Evolutionary conservation across 108 stramenopile species (phyloP).

Genomic region (Skeletonema tropicum): DNA sequence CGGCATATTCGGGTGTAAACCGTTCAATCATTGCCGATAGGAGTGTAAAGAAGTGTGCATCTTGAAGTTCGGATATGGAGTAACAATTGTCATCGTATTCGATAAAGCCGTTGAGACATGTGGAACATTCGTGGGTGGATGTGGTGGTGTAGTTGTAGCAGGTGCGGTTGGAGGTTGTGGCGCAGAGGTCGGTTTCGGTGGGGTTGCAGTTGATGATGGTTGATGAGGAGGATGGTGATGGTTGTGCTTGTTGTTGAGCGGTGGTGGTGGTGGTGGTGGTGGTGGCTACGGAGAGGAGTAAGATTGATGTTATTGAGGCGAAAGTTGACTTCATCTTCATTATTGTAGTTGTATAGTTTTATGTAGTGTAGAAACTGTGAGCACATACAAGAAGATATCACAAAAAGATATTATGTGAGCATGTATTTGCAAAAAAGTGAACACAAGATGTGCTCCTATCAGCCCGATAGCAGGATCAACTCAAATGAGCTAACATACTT

Average conservation of each 20-base stretch:
- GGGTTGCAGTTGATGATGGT: not conserved
- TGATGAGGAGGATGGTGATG: not conserved
- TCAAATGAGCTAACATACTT: too few relatives aligned
- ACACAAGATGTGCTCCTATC: too few relatives aligned
- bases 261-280: not conserved
- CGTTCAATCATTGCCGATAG: conserved; percentile 12
- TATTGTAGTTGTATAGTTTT: too few relatives aligned
- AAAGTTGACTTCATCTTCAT: too few relatives aligned
- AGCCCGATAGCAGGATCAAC: too few relatives aligned
- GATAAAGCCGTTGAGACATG: conserved; percentile 19
- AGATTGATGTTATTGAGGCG: not conserved
- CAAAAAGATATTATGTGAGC: too few relatives aligned
- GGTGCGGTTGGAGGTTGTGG: not conserved
- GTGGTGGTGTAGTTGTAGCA: conserved; percentile 4
- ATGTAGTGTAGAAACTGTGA: too few relatives aligned
- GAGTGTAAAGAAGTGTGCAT: not conserved
- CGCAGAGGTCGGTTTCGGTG: not conserved
- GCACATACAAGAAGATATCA: too few relatives aligned
- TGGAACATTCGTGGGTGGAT: conserved; percentile 16
- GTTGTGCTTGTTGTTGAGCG: not conserved
- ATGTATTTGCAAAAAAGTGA: too few relatives aligned
- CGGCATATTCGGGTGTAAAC: conserved; percentile 17
- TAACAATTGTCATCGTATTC: conserved; percentile 21
- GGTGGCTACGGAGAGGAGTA: not conserved
- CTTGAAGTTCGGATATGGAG: conserved; percentile 4